These are phyloP conservation scores for Nakaseomyces kungkrabaensis DNA, from an alignment of 1,139 yeast species.

Conservation along the genomic window DNA sequence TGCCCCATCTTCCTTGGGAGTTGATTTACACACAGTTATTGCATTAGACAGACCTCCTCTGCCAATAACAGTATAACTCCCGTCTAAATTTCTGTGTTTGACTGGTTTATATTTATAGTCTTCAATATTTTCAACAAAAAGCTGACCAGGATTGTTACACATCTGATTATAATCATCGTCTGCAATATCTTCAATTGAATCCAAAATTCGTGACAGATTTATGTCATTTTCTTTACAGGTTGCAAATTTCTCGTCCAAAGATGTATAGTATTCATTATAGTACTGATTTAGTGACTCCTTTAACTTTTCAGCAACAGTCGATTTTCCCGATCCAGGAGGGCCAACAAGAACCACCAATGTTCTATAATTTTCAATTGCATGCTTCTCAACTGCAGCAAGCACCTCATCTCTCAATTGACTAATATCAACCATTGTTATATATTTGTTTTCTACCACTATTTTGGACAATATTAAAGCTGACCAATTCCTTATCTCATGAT, in stretches of 20 bases:
- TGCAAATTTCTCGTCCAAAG: neutral
- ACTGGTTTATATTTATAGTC: conserved; percentile 33
- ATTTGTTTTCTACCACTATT: neutral
- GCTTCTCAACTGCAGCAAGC: conserved; percentile 9
- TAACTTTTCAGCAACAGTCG: conserved; percentile 47
- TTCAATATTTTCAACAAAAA: conserved; percentile 40
- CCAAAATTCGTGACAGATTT: conserved; percentile 6
- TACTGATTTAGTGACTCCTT: conserved; percentile 33
- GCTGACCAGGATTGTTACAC: conserved; percentile 21
- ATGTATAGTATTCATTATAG: conserved; percentile 10
- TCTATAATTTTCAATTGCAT: conserved; percentile 32
- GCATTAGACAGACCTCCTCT: conserved; percentile 30
- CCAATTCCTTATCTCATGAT: too few species aligned
- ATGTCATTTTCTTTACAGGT: neutral
- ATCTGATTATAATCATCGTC: conserved; percentile 17
- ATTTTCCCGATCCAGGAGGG: conserved; percentile 77
- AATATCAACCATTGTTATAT: conserved; percentile 10
- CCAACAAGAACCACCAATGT: conserved; percentile 56
- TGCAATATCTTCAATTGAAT: conserved; percentile 10
- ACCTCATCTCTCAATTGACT: conserved; percentile 13
- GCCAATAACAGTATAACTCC: conserved; percentile 21
- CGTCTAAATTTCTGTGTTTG: conserved; percentile 7
- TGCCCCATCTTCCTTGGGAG: neutral
- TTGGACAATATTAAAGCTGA: too few species aligned
- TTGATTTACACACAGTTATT: conserved; percentile 9